Evolutionary conservation across 2,329 filamentous ascomycete genomes (phyloP), one percentile per base, ranked within the genome.

Genomic region (Aspergillus vadensis): DNA sequence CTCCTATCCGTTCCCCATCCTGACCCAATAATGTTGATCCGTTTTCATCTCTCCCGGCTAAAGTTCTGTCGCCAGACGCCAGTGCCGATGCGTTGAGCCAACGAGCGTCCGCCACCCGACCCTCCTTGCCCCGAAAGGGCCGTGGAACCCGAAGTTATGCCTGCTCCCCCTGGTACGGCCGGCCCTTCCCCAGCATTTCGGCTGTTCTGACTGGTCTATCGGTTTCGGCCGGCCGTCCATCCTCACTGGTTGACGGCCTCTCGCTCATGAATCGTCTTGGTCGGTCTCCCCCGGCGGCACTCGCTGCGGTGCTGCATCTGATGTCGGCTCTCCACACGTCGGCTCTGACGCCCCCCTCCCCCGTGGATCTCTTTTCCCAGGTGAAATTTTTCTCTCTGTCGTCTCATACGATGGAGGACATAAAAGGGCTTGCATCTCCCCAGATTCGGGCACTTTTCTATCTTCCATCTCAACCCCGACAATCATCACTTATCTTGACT

Each of bases 141-240:
- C 62, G 62, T 63, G 62, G 62, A 63, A 56, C 62, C 62, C 62
- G 59, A 62, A 53, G 17, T 54, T 41, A 25, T 58, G 51, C 58
- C 55, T 53, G 32, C 54, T 56, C 54, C 51, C 61, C 49, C 54
- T 53, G 43, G 39, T 27, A 36, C 38, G 17, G 15, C 48, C 57
- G 59, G 51, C 39, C 38, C 30, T 55, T 60, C 43, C 55, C 51
- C 59, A 58, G 61, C 52, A 58, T 57, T 55, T 48, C 58, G 58
- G 36, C 51, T 30, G 32, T 54, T 43, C 54, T 63, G 32, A 61
- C 60, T 63, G 61, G 58, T 39, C 19, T 52, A 52, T 67, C 65
- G 67, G 60, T 58, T 65, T 67, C 63, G 64, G 60, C 65, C 65
- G 68, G 63, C 57, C 63, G 64, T 61, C 47, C 50, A 60, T 60